Evolutionary conservation across 116 monocot genomes (phyloP).

Genomic region (Cymodocea nodosa): DNA sequence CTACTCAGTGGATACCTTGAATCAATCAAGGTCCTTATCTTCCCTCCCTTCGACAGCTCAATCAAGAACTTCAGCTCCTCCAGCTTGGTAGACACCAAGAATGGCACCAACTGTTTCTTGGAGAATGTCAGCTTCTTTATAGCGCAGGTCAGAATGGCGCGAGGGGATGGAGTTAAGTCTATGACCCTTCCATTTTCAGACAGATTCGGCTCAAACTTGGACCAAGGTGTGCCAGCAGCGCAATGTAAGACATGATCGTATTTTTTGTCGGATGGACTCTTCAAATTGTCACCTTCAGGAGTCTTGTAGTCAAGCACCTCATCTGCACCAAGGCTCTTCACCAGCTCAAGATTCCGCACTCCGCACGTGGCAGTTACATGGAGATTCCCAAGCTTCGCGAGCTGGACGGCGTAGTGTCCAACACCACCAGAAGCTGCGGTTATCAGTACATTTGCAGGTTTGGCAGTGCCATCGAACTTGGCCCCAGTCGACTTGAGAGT

Average conservation of each 20-base stretch:
- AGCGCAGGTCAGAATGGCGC: conserved; percentile 9
- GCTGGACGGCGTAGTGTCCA: conserved; percentile 59
- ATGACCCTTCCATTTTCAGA: conserved; percentile 33
- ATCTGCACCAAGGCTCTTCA: conserved; percentile 50
- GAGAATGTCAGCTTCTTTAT: conserved; percentile 39
- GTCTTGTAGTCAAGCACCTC: conserved; percentile 82
- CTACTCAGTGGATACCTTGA: conserved; percentile 35
- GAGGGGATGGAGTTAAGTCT: conserved; percentile 32
- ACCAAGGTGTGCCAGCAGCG: conserved; percentile 31
- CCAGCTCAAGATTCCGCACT: conserved; percentile 44
- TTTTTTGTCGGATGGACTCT: conserved; percentile 54
- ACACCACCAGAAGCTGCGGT: conserved; percentile 86
- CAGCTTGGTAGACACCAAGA: conserved; percentile 23
- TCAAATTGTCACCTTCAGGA: conserved; percentile 43
- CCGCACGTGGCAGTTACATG: conserved; percentile 83
- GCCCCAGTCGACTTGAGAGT: conserved; percentile 18
- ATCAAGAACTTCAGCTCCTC: conserved; percentile 48
- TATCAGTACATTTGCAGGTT: conserved; percentile 38
- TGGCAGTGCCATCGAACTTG: conserved; percentile 13
- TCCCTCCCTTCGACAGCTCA: conserved; percentile 46
- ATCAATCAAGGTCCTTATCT: conserved; percentile 61
- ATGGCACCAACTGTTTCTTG: conserved; percentile 47
- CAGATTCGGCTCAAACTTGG: conserved; percentile 34
- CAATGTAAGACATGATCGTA: conserved; percentile 66
- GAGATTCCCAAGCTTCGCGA: conserved; percentile 45